Evolutionary conservation across 306 rosid species (phyloP), one percentile per base, ranked within the genome.

Genomic region (Neltuma alba): DNA sequence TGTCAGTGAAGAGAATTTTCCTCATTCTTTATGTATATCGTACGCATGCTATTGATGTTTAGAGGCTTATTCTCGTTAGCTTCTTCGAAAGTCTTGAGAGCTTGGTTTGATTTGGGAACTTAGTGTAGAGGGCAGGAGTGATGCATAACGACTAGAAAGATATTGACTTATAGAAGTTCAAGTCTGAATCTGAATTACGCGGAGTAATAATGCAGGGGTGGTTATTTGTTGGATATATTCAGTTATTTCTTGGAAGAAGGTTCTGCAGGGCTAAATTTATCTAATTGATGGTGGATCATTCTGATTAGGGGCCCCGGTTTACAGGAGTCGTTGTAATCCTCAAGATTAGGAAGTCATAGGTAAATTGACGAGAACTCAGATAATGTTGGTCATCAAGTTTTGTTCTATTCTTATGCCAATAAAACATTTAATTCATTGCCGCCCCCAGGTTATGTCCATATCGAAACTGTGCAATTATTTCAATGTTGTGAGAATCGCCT

Each of bases 301-400:
- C 42, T 76, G 6, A 71, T 84, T 52, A 71, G 79, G 79, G 79
- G 48, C 72, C 23, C 36, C 21, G 30, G 45, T 20, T 64, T 31
- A 9, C 48, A 70, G 76, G 50, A 76, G 71, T 20, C 48, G 42
- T 65, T 36, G 61, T 13, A 25, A 76, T 76, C 63, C 63, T 76
- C 5, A 44, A 80, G 80, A 54, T 55, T 71, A 12, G 76, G 38
- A 75, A 60, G 58, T 68, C 40, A 1, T 67, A 25, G 52, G 48
- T 34, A 20, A 42, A 31, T 9, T 68, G 42, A 60, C 37, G 74
- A 10, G 40, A 45, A 67, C 40, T 44, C 30, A 9, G 52, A 15
- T 42, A 2, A 25, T 79, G 20, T 52, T 78, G 78, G 30, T 34
- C 44, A 18, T 74, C 25, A 18, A 60, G 58, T 69, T 75, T 78